Base-by-base conservation (phyloP, 2,329 filamentous ascomycete genomes). In the Monilinia laxa region DNA sequence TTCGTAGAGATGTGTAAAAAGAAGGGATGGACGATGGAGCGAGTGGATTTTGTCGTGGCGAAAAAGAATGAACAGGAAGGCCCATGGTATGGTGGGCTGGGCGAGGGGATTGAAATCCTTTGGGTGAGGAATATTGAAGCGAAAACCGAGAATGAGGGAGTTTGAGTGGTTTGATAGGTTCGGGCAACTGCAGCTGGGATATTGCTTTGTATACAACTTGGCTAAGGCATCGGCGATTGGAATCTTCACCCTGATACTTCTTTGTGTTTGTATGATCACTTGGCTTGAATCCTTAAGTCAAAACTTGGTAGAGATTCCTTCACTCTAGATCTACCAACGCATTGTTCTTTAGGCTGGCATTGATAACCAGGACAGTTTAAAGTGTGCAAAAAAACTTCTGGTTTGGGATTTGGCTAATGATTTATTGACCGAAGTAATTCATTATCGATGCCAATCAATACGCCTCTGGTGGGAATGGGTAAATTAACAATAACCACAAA, bases 1-100 rank as follows among this genome's bases (percentile, higher is more conserved):
- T 93, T 93, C 75, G 73, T 86, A 69, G 78, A 82, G 31, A 82
- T 81, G 60, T 91, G 89, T 76, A 52, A 38, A 51, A 68, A 28
- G 47, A 70, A 71, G 53, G 76, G 75, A 0, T 80, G 84, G 70
- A 72, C 67, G 18, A 77, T 86, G 23, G 73, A 78, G 55, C 76
- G 81, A 51, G 69, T 85, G 35, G 71, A 75, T 2, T 85, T 82
- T 67, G 74, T 76, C 0, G 76, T 84, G 28, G 77, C 77, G 18
- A 68, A 72, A 6, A 74, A 73, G 31, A 71, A 72, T 9, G 72
- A 78, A 68, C 87, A 90, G 73, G 75, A 78, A 28, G 88, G 88
- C 0, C 88, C 88, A 5, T 90, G 90, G 73, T 90, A 89, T 77
- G 82, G 64, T 45, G 55, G 49, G 45, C 16, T 62, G 20, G 55